A percentile compares a stretch with the other conserved stretches of the same genome.
Conservation (phyloP, 169 alveolate species). For the Amoebophrya sp. region DNA sequence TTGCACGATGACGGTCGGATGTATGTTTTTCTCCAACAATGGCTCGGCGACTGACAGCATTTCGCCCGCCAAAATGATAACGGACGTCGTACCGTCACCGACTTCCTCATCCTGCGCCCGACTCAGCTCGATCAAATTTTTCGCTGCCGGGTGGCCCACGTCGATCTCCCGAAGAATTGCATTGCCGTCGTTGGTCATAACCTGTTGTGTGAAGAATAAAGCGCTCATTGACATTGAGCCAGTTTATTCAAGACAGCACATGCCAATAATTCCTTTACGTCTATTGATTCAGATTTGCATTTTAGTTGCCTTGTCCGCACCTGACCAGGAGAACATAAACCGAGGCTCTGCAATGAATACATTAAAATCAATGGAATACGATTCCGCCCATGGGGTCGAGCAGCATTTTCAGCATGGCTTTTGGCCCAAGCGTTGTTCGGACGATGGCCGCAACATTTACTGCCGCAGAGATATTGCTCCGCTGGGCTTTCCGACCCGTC, state of each 20-base stretch:
- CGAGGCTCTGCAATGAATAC: too few species aligned
- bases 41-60: conserved; percentile 78
- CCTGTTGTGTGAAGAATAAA: too few species aligned
- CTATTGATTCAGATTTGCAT: too few species aligned
- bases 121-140: conserved; percentile 92
- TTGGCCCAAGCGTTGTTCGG: conserved; percentile 60
- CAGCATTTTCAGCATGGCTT: conserved; percentile 97
- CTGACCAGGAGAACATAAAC: too few species aligned
- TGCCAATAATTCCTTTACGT: too few species aligned
- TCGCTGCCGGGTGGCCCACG: conserved; percentile 98
- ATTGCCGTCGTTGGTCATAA: conserved; percentile 93
- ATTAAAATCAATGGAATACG: too few species aligned
- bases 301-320: too few species aligned
- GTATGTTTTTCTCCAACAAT: conserved; percentile 84
- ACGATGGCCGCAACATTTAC: not conserved
- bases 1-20: conserved; percentile 88
- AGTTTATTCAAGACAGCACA: too few species aligned
- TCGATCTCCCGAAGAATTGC: conserved; percentile 96
- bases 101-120: conserved; percentile 97
- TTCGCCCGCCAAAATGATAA: conserved; percentile 95
- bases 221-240: too few species aligned
- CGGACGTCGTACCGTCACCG: conserved; percentile 98
- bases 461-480: not conserved
- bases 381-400: conserved; percentile 99
- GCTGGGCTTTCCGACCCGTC: conserved; percentile 3